phyloP scores from a whole-genome alignment of 75 land plant species.

The Cryptomeria japonica region DNA sequence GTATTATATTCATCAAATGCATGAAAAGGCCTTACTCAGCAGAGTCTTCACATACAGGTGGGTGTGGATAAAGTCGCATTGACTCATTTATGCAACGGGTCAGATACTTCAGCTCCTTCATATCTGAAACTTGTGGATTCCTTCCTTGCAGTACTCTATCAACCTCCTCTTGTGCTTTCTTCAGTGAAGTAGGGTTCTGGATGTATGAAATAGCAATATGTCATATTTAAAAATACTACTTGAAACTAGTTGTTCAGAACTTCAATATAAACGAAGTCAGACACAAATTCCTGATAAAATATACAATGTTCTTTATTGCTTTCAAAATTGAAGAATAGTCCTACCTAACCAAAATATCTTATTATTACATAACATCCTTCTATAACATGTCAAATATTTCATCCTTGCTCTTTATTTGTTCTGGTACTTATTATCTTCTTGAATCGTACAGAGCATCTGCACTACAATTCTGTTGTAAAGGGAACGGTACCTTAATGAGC shows the following conservation, averaged over 20 bases:
- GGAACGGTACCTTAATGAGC: background rate
- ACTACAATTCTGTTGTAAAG: background rate
- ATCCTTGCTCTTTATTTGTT: background rate
- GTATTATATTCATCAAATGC: background rate
- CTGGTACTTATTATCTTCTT: background rate
- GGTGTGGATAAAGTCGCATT: slow-evolving; percentile 95
- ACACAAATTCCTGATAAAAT: background rate
- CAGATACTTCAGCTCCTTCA: slow-evolving; percentile 79
- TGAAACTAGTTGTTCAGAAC: background rate
- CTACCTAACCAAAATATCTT: background rate
- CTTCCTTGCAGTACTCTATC: slow-evolving; percentile 79
- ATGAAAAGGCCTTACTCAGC: background rate
- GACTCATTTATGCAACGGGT: slow-evolving; percentile 95
- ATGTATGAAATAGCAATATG: background rate
- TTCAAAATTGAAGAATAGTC: background rate
- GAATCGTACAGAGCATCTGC: background rate
- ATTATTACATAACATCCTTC: background rate
- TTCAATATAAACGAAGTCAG: background rate
- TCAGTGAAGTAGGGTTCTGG: slow-evolving; percentile 53
- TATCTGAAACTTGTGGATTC: slow-evolving; percentile 67
- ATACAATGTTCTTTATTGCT: background rate
- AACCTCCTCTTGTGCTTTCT: slow-evolving; percentile 84
- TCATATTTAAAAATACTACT: slow-evolving; percentile 1
- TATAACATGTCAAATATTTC: background rate
- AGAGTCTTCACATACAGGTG: slow-evolving; percentile 69